These are phyloP conservation scores for Podaxis sp. DNA, from an alignment of 768 basidiomycete genomes.

Conservation along the genomic window DNA sequence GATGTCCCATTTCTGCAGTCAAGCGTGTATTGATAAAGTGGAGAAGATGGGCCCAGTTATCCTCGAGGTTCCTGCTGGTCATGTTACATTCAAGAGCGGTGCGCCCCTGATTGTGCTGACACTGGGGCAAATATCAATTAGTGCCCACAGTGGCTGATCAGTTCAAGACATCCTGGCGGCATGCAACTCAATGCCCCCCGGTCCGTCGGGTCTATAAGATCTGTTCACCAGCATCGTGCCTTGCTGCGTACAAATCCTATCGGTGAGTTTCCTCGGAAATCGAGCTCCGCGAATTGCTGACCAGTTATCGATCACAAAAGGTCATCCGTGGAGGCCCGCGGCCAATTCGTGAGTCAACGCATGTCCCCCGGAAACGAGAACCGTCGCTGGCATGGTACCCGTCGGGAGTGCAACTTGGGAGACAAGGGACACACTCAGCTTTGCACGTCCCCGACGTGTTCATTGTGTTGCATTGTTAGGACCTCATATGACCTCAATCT, in stretches of 20 bases:
- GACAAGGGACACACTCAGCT: slow-evolving; percentile 54
- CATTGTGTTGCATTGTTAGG: slow-evolving; percentile 59
- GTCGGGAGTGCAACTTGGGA: slow-evolving; percentile 58
- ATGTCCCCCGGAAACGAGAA: slow-evolving; percentile 67
- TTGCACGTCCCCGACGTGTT: slow-evolving; percentile 54
- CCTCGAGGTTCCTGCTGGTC: slow-evolving; percentile 54
- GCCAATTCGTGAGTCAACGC: slow-evolving; percentile 50
- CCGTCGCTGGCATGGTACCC: slow-evolving; percentile 73
- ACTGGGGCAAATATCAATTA: not conserved
- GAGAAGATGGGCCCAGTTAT: slow-evolving; percentile 51
- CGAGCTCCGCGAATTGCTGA: not conserved
- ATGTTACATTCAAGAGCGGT: slow-evolving; percentile 67
- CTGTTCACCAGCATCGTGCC: slow-evolving; percentile 39
- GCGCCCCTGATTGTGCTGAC: slow-evolving; percentile 17
- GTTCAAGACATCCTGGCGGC: slow-evolving; percentile 68
- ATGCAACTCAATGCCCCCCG: slow-evolving; percentile 48
- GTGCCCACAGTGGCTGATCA: slow-evolving; percentile 49
- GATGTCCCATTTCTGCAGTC: slow-evolving; percentile 60
- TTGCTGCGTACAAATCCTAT: slow-evolving; percentile 58
- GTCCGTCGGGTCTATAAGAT: slow-evolving; percentile 66
- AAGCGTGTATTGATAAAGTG: slow-evolving; percentile 49
- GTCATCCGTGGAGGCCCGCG: slow-evolving; percentile 50
- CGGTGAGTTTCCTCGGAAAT: slow-evolving; percentile 31
- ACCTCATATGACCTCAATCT: slow-evolving; percentile 61
- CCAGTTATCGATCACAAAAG: slow-evolving; percentile 17